Evolutionary conservation across 768 basidiomycete genomes (phyloP).

Genomic region (Kwoniella sp.): DNA sequence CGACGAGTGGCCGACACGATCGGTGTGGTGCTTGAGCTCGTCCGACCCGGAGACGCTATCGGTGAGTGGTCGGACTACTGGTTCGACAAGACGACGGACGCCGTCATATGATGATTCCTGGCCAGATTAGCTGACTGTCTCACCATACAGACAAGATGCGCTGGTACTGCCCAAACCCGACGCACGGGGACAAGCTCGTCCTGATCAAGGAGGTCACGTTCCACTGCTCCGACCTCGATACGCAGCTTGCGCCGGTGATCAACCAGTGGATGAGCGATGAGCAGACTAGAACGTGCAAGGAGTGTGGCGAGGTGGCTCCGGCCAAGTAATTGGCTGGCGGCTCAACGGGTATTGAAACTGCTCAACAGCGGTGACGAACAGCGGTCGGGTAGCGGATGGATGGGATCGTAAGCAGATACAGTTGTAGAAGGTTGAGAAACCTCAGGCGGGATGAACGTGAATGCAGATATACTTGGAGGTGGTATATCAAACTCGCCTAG

Average conservation of each 20-base stretch:
- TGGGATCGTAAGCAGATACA: too few species aligned
- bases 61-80: conserved; percentile 57
- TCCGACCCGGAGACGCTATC: conserved; percentile 66
- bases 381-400: too few species aligned
- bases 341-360: too few species aligned
- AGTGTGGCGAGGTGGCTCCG: conserved; percentile 64
- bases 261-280: conserved; percentile 71
- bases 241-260: conserved; percentile 88
- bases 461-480: too few species aligned
- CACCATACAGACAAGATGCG: conserved; percentile 67
- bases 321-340: too few species aligned
- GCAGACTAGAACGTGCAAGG: conserved; percentile 63
- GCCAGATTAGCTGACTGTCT: neutral
- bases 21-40: conserved; percentile 84
- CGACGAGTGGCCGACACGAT: conserved; percentile 85
- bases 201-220: conserved; percentile 78
- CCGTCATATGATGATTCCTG: neutral
- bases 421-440: too few species aligned
- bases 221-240: conserved; percentile 84
- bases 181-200: conserved; percentile 61
- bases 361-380: too few species aligned
- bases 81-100: too few species aligned
- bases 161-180: conserved; percentile 74
- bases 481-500: too few species aligned
- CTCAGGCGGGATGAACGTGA: too few species aligned